phyloP scores from a whole-genome alignment of 805 yeast species.

The Alloascoidea hylecoeti region DNA sequence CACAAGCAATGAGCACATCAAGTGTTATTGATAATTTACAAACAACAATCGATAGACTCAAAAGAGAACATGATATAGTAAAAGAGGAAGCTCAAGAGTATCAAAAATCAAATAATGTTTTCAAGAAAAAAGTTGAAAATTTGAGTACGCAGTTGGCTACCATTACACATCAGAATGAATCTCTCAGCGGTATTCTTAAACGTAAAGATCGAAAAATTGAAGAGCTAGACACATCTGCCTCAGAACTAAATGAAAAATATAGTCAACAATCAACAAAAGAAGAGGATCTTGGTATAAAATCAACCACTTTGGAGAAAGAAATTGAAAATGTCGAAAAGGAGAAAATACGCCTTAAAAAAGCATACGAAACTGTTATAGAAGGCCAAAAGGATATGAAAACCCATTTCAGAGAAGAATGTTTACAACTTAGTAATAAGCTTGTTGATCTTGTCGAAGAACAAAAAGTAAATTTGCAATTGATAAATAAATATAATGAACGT shows the following conservation, averaged over 20 bases:
- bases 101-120: neutral
- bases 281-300: neutral
- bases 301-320: neutral
- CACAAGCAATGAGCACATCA: too few relatives aligned
- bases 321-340: neutral
- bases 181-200: neutral
- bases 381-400: neutral
- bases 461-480: neutral
- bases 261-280: neutral
- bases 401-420: neutral
- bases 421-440: neutral
- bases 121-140: neutral
- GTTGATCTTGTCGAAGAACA: neutral
- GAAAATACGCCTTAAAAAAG: neutral
- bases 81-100: neutral
- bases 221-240: neutral
- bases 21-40: neutral
- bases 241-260: neutral
- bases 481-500: neutral
- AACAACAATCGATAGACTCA: neutral
- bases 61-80: neutral
- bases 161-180: neutral
- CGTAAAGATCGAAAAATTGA: neutral
- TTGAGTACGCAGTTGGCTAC: neutral
- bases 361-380: neutral